Conservation (phyloP, 1,139 yeast genomes). For the Kodamaea sp. region DNA sequence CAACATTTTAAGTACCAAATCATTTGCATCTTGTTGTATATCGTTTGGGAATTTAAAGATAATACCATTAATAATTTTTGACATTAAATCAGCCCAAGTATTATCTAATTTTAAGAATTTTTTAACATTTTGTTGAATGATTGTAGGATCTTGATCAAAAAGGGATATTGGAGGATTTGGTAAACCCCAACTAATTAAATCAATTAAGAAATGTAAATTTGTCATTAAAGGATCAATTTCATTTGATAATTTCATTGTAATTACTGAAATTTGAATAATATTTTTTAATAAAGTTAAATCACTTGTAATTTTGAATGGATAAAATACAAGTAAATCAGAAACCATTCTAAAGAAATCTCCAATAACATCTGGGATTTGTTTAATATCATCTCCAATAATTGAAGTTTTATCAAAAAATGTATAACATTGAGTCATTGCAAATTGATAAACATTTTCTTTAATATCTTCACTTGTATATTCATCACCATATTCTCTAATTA, state of each 20-base stretch:
- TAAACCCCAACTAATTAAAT: constrained; percentile 80
- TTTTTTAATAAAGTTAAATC: constrained; percentile 55
- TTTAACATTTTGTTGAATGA: constrained; percentile 49
- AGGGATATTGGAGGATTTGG: constrained; percentile 76
- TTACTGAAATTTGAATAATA: constrained; percentile 57
- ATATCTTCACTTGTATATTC: constrained; percentile 41
- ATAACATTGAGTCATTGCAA: constrained; percentile 46
- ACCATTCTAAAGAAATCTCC: constrained; percentile 89
- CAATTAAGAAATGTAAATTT: constrained; percentile 72
- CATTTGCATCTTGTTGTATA: constrained; percentile 71
- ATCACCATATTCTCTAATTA: constrained; percentile 75
- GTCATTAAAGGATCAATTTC: constrained; percentile 72
- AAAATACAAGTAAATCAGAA: constrained; percentile 75
- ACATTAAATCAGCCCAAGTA: constrained; percentile 57
- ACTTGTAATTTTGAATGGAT: constrained; percentile 61
- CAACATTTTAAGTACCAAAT: constrained; percentile 64
- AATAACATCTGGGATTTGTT: constrained; percentile 65
- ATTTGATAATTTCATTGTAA: constrained; percentile 50
- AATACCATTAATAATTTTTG: constrained; percentile 59
- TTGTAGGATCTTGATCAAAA: constrained; percentile 45
- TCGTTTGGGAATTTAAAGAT: constrained; percentile 71
- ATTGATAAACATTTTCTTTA: constrained; percentile 43
- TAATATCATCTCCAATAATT: constrained; percentile 23
- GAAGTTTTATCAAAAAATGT: constrained; percentile 33
- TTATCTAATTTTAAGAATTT: constrained; percentile 34